These are phyloP conservation scores for Fusarium nanum DNA, from an alignment of 2,329 filamentous ascomycete species.

Conservation along the genomic window DNA sequence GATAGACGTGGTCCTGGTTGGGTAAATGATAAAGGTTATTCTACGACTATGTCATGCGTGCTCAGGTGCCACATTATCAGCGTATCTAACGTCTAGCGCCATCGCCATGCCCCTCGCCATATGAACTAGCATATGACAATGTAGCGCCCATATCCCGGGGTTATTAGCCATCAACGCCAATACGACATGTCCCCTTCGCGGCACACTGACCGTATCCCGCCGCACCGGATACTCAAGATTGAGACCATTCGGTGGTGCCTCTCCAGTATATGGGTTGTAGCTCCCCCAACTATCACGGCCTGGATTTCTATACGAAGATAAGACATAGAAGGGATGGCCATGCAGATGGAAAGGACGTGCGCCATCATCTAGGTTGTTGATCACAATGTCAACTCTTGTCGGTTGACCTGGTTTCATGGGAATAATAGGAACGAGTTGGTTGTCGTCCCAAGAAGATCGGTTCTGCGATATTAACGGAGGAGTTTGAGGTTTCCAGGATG, in stretches of 20 bases:
- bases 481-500: constrained; percentile 8
- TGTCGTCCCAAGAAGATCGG: neutral
- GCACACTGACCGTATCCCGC: neutral
- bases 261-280: neutral
- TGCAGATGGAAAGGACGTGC: constrained; percentile 12
- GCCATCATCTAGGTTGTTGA: constrained; percentile 4
- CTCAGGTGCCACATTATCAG: accelerated
- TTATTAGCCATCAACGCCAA: neutral
- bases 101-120: constrained; percentile 23
- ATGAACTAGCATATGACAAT: constrained; percentile 25
- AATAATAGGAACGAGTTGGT: neutral
- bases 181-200: neutral
- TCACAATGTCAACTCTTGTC: neutral
- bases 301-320: neutral
- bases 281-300: constrained; percentile 8
- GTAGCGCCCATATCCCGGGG: constrained; percentile 13
- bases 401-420: accelerated
- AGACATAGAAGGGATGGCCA: constrained; percentile 3
- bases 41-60: neutral
- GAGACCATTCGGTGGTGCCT: neutral
- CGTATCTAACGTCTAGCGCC: neutral
- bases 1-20: too few species aligned
- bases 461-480: neutral
- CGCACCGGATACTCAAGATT: neutral
- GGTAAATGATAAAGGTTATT: accelerated